Conservation (phyloP, 208 protist species). For the Novymonas esmeraldas region DNA sequence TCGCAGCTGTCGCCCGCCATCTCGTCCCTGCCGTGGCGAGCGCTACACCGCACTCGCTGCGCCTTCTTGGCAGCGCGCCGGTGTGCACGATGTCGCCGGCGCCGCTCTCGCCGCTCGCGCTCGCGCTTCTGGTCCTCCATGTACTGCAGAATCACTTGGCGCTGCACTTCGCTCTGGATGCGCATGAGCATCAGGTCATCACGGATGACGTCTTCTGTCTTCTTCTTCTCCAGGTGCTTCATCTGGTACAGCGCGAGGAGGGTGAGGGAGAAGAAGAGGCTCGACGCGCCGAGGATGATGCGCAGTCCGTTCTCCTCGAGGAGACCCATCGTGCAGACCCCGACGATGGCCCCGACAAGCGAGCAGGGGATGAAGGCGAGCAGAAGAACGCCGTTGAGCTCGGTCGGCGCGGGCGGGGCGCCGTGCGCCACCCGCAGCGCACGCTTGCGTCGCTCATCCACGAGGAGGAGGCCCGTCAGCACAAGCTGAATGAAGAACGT, state of each 20-base stretch:
- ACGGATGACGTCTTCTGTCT: slow-evolving; percentile 38
- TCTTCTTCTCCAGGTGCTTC: slow-evolving; percentile 36
- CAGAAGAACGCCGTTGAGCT: slow-evolving; percentile 29
- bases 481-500: slow-evolving; percentile 37
- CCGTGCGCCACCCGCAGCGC: slow-evolving; percentile 14
- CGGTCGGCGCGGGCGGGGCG: slow-evolving; percentile 10
- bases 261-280: slow-evolving; percentile 45
- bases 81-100: slow-evolving; percentile 14
- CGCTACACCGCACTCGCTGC: too few species aligned
- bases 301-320: slow-evolving; percentile 31
- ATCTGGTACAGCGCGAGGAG: slow-evolving; percentile 43
- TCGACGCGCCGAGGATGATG: slow-evolving; percentile 40
- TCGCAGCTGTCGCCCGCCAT: too few species aligned
- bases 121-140: slow-evolving; percentile 10
- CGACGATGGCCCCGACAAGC: slow-evolving; percentile 25
- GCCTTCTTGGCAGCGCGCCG: slow-evolving; percentile 9
- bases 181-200: slow-evolving; percentile 39
- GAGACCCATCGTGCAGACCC: slow-evolving; percentile 28
- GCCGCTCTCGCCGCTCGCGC: slow-evolving; percentile 2
- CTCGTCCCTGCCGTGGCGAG: too few species aligned
- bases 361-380: slow-evolving; percentile 27
- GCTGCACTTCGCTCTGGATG: slow-evolving; percentile 28
- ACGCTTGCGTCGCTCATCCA: slow-evolving; percentile 31
- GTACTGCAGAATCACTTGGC: slow-evolving; percentile 26
- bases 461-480: slow-evolving; percentile 22